Base-by-base conservation (phyloP, 1,139 yeast genomes). In the Scheffersomyces lignicola region DNA sequence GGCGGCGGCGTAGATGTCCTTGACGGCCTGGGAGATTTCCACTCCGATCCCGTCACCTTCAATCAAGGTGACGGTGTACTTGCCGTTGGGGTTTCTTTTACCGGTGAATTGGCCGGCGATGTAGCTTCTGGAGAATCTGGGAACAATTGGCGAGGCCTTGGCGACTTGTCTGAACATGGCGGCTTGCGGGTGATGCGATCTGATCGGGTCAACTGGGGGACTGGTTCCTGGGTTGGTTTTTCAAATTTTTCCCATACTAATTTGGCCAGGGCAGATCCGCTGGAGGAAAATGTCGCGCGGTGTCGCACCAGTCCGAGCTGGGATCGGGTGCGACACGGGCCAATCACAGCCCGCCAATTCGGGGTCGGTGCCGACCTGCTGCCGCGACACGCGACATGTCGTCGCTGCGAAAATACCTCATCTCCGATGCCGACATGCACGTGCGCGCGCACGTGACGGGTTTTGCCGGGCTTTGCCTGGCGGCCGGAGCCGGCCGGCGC, bases 11-110 rank as follows among this genome's bases (percentile, higher is more conserved):
- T 87, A 92, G 56, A 90, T 89, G 47, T 83, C 79, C 74, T 88
- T 86, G 51, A 90, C 96, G 36, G 97, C 87, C 59, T 85, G 79
- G 46, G 97, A 86, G 61, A 92, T 92, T 69, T 92, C 98, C 38
- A 83, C 78, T 52, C 98, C 98, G 52, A 92, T 90, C 73, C 98
- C 98, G 60, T 92, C 98, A 67, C 98, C 98, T 70, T 90, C 97
- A 56, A 92, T 92, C 72, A 92, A 75, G 38, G 98, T 90, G 46
- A 92, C 98, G 40, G 89, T 80, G 72, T 83, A 92, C 58, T 86
- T 83, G 47, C 92, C 92, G 48, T 70, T 68, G 44, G 74, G 57
- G 34, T 63, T 63, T 52, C 62, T 69, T 40, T 53, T 39, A 38
- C 77, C 77, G 45, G 76, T 69, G 56, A 71, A 71, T 52, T 69